A percentile compares a stretch with the other conserved stretches of the same genome.
Evolutionary conservation across 2,329 filamentous ascomycete genomes (phyloP).

Genomic region (Ophiostoma montium): DNA sequence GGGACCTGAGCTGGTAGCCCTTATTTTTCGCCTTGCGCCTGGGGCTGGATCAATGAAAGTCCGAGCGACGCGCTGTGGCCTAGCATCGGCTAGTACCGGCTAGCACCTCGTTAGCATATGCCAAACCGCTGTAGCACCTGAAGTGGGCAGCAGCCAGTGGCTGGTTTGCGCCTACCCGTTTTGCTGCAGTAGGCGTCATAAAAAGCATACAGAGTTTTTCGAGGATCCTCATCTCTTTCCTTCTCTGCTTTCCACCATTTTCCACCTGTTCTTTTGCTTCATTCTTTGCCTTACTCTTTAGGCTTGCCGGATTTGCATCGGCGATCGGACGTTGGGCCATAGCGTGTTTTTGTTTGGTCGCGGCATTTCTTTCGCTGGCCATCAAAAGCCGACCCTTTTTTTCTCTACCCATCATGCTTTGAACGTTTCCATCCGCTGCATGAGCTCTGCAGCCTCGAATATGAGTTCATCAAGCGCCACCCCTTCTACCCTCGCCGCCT

Average conservation of each 20-base stretch:
- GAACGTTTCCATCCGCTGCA: slow-evolving; percentile 3
- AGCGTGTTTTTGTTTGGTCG: neutral
- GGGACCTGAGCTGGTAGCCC: slow-evolving; percentile 5
- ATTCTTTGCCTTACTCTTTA: neutral
- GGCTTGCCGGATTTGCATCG: too few relatives aligned
- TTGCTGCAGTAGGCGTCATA: neutral
- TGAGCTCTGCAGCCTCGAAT: slow-evolving; percentile 11
- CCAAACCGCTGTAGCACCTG: neutral
- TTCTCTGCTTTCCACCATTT: neutral
- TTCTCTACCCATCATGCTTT: slow-evolving; percentile 7
- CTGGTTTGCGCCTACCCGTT: neutral
- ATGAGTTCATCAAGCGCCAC: slow-evolving; percentile 10
- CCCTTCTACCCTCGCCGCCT: neutral
- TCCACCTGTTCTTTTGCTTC: neutral
- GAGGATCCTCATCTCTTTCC: neutral
- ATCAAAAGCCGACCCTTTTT: neutral
- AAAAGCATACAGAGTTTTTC: slow-evolving; percentile 3
- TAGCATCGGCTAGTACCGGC: neutral
- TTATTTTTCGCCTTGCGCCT: slow-evolving; percentile 5
- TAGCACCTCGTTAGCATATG: neutral
- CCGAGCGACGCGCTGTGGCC: slow-evolving; percentile 1
- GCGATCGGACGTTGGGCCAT: neutral
- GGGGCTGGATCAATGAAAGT: slow-evolving; percentile 8
- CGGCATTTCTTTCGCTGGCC: neutral
- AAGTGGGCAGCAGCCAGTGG: slow-evolving; percentile 1